A percentile compares a stretch with the other conserved stretches of the same genome.
Conservation (phyloP, 2,329 filamentous ascomycete genomes). For the Penicillium verrucosum region DNA sequence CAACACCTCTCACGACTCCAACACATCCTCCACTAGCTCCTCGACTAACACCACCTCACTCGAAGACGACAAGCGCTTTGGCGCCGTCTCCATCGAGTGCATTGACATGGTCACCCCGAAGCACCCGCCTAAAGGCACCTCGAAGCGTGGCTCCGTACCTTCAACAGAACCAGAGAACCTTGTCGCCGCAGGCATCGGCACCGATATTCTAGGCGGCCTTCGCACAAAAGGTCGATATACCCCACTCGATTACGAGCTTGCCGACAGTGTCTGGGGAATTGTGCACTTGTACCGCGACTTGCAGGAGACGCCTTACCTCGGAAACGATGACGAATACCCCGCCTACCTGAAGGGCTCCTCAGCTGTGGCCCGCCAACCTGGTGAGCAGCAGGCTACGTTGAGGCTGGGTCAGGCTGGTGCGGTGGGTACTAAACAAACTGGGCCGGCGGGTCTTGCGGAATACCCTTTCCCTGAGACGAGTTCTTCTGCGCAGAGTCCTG, state of each 20-base stretch:
- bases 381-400: constrained; percentile 19
- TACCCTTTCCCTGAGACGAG: constrained; percentile 18
- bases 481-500: constrained; percentile 14
- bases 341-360: constrained; percentile 39
- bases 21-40: neutral
- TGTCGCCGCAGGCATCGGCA: constrained; percentile 49
- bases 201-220: constrained; percentile 58
- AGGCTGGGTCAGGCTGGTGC: constrained; percentile 11
- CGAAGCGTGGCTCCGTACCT: constrained; percentile 15
- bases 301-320: constrained; percentile 65
- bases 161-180: constrained; percentile 43
- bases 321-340: constrained; percentile 45
- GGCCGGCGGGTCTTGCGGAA: constrained; percentile 9
- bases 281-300: constrained; percentile 90
- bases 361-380: constrained; percentile 30
- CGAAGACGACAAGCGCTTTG: constrained; percentile 72
- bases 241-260: constrained; percentile 66
- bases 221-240: constrained; percentile 80
- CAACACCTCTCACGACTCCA: neutral
- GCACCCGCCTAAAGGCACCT: constrained; percentile 24
- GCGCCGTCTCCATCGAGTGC: constrained; percentile 72
- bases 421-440: constrained; percentile 11
- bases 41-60: constrained; percentile 13
- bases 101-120: constrained; percentile 63
- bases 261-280: constrained; percentile 84